These are phyloP conservation scores for Lepiota brunneoincarnata DNA, from an alignment of 768 basidiomycete genomes.

Conservation along the genomic window DNA sequence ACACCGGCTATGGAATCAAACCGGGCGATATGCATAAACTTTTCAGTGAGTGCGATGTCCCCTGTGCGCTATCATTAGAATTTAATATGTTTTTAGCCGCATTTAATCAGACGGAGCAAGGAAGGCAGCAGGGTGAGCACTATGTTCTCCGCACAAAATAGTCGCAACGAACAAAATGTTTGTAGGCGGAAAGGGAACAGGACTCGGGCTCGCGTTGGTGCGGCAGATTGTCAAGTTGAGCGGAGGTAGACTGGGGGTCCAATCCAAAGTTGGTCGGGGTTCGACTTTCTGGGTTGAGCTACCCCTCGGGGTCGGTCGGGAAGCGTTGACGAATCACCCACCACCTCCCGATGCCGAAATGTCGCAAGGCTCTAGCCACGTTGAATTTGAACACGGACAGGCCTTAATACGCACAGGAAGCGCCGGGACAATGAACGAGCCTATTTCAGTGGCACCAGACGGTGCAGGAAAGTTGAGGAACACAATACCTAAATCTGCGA, in stretches of 20 bases:
- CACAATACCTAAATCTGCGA: constrained; percentile 20
- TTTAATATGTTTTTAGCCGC: constrained; percentile 41
- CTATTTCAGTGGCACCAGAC: background rate
- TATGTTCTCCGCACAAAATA: no score
- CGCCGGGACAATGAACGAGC: background rate
- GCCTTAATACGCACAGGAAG: background rate
- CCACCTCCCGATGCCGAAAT: constrained; percentile 5
- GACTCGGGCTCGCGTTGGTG: constrained; percentile 73
- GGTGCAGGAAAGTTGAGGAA: background rate
- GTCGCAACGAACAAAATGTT: constrained; percentile 11
- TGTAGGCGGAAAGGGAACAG: constrained; percentile 63
- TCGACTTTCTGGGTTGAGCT: constrained; percentile 90
- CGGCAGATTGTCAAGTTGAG: constrained; percentile 76
- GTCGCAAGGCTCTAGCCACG: background rate
- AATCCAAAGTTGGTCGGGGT: constrained; percentile 61
- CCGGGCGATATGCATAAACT: constrained; percentile 65
- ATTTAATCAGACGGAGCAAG: constrained; percentile 78
- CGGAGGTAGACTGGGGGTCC: constrained; percentile 72
- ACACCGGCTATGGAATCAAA: constrained; percentile 61
- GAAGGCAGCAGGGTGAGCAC: constrained; percentile 56
- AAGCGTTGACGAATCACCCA: constrained; percentile 31
- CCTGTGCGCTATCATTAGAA: background rate
- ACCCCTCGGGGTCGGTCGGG: constrained; percentile 70
- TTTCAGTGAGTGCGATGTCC: constrained; percentile 51
- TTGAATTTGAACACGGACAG: constrained; percentile 5